Evolutionary conservation across 2,329 filamentous ascomycete species (phyloP), one percentile per base, ranked within the genome.

Genomic region (Boeremia lycopersici): DNA sequence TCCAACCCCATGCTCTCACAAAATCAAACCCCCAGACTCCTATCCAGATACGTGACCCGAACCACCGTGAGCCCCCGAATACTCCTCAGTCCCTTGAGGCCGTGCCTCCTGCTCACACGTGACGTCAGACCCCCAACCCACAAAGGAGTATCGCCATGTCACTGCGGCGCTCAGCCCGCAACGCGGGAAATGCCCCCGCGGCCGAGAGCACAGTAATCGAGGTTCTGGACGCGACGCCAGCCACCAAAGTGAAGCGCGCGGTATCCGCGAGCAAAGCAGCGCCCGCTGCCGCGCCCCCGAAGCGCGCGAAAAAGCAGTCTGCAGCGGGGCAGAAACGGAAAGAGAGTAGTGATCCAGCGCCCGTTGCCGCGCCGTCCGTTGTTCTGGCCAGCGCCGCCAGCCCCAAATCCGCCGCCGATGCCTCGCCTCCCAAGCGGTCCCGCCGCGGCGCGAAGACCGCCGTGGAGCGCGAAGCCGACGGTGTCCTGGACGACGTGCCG

Each of bases 111-210:
- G 60, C 48, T 53, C 23, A 55, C 41, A 35, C 29, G 49, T 67
- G 65, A 68, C 64, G 65, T 67, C 61, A 68, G 65, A 48, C 42
- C 7, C 42, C 28, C 43, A 31, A 44, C 51, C 29, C 29, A 17
- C 33, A 53, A 25, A 53, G 13, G 28, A 44, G 9, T 25, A 28
- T 58, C 58, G 70, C 19, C 43, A 84, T 85, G 82, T 78, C 81
- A 34, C 70, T 83, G 10, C 72, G 83, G 59, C 80, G 82, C 48
- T 85, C 82, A 40, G 72, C 79, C 36, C 78, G 82, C 39, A 74
- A 82, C 29, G 74, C 73, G 43, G 69, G 72, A 12, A 68, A 64
- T 41, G 10, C 17, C 3, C 42, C 33, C 10, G 6, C n/a, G 13
- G n/a, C 15, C 19, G 25, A 10, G 0, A 11, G 6, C 9, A 10